Base-by-base conservation (phyloP, 768 basidiomycete genomes). In the Leucogyrophana mollusca region DNA sequence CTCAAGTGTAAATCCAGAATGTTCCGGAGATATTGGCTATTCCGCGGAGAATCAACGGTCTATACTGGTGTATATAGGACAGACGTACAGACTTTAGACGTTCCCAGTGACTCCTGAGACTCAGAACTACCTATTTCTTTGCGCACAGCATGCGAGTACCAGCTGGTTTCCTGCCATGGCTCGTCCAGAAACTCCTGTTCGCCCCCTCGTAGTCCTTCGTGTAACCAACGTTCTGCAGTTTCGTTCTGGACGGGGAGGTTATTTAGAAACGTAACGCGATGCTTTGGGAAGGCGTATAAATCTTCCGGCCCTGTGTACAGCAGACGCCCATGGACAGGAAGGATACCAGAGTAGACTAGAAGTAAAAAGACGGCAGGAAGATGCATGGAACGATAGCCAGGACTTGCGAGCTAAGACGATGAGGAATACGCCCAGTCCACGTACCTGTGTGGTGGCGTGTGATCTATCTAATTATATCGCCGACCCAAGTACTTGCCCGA, bases 281-380 rank as follows among this genome's bases (percentile, higher is more conserved):
- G 87, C 62, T 93, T 93, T 53, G 90, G 91, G 60, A 85, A 90
- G 0, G 90, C 84, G 63, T 82, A 78, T 13, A 82, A 72, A 56
- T 93, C 90, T 56, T 91, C 86, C 22, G 90, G 89, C 37, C 90
- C 74, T 8, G 85, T 80, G 59, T 89, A 83, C 22, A 83, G 62
- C n/a, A 81, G 53, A 0, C 59, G 64, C 0, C 68, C 71, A 34
- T 34, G 57, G 46, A 4, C 56, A 38, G 2, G 20, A 45, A 22
- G 56, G 18, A 34, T 37, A 9, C 43, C 49, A 53, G 43, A 30
- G 27, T 30, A 52, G 43, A 60, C 57, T 25, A 66, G 11, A 6
- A 46, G 48, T 41, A 67, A 49, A 35, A 44, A 49, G 27, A 37
- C 25, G 24, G 34, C 35, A 22, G 58, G 25, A 4, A 42, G 34